Conservation (phyloP, 352 stramenopile species). For the Pythium rishiriense region DNA sequence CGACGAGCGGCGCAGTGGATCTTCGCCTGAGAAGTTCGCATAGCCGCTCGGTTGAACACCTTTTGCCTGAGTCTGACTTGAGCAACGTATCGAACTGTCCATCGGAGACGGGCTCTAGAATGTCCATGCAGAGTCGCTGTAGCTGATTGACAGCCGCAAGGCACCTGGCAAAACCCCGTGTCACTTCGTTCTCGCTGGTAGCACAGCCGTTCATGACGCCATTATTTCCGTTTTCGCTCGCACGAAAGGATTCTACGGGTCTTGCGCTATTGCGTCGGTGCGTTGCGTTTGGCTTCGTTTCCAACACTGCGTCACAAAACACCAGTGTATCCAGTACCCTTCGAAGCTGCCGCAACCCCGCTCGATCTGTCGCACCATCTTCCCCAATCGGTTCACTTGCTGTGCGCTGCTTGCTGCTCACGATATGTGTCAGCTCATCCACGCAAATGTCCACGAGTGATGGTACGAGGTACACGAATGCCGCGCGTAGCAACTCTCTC, state of each 20-base stretch:
- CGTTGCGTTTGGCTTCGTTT: slow-evolving; percentile 34
- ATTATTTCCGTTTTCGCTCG: slow-evolving; percentile 12
- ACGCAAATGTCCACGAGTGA: slow-evolving; percentile 69
- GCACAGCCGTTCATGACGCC: slow-evolving; percentile 11
- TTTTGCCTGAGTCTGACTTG: slow-evolving; percentile 57
- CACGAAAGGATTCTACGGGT: slow-evolving; percentile 10
- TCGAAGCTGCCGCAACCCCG: slow-evolving; percentile 25
- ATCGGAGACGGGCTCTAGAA: slow-evolving; percentile 53
- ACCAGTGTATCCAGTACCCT: slow-evolving; percentile 50
- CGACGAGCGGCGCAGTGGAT: slow-evolving; percentile 63
- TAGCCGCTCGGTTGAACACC: slow-evolving; percentile 68
- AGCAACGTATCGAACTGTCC: slow-evolving; percentile 53
- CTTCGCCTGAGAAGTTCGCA: slow-evolving; percentile 62
- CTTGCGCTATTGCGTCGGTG: slow-evolving; percentile 23
- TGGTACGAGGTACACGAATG: slow-evolving; percentile 74
- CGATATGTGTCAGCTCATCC: slow-evolving; percentile 35
- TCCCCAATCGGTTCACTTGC: slow-evolving; percentile 3
- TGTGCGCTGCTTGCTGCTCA: slow-evolving; percentile 14
- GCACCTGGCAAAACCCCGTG: slow-evolving; percentile 17
- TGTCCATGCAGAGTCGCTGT: slow-evolving; percentile 54
- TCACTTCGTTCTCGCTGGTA: not conserved
- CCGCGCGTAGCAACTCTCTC: slow-evolving; percentile 62
- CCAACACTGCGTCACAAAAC: slow-evolving; percentile 59
- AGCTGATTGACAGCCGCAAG: slow-evolving; percentile 30
- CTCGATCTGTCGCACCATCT: not conserved